phyloP scores from a whole-genome alignment of 371 early-diverging fungal genomes.

The Mortierella sp. region DNA sequence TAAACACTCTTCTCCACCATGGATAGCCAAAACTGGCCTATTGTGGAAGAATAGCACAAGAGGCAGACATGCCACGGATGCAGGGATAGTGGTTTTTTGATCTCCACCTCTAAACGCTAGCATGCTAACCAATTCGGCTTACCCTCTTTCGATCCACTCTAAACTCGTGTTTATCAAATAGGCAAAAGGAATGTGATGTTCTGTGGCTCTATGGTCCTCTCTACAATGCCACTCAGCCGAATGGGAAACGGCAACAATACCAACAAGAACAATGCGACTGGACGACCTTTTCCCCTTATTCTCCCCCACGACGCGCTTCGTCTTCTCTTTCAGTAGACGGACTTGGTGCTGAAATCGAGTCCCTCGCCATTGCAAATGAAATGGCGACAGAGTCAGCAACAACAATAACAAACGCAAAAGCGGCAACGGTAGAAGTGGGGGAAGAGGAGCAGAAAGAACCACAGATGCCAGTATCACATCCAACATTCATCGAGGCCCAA shows the following conservation, averaged over 20 bases:
- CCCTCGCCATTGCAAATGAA: neutral
- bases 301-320: neutral
- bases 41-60: too few species aligned
- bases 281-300: neutral
- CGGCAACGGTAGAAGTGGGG: neutral
- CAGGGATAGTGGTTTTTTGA: neutral
- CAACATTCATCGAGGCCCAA: neutral
- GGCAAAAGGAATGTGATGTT: conserved; percentile 64
- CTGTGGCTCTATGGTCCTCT: conserved; percentile 62
- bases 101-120: neutral
- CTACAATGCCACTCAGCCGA: conserved; percentile 45
- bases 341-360: neutral
- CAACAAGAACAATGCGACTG: neutral
- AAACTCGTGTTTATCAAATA: conserved; percentile 19
- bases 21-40: neutral
- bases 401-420: conserved; percentile 4
- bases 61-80: too few species aligned
- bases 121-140: neutral
- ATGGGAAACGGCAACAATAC: neutral
- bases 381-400: neutral
- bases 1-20: neutral
- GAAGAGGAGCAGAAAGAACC: neutral
- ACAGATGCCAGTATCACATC: neutral
- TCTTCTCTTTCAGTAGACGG: neutral
- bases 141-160: neutral